Percentiles rank a stretch among this genome's conserved stretches.
phyloP scores from a whole-genome alignment of 495 filamentous ascomycete genomes.

The Aspergillus coremiiformis region DNA sequence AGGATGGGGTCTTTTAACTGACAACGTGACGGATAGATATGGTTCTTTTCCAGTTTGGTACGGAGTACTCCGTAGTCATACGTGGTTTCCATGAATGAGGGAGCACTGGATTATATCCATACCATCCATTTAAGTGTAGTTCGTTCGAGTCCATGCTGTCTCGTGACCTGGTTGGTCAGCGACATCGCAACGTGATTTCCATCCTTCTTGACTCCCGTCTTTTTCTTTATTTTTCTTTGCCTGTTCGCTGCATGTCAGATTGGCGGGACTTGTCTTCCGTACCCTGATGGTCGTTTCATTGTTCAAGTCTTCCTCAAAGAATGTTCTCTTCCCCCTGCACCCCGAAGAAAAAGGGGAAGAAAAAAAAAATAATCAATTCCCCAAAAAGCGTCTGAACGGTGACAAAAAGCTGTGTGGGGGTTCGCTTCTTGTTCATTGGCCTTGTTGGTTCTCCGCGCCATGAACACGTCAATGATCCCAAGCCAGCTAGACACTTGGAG shows the following conservation, averaged over 20 bases:
- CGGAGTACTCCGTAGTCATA: neutral
- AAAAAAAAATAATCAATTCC: neutral
- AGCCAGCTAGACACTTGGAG: conserved; percentile 3
- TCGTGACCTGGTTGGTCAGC: neutral
- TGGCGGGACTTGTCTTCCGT: neutral
- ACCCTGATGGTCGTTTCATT: neutral
- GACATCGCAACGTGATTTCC: neutral
- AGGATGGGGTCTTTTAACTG: neutral
- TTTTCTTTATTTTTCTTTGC: too few species aligned
- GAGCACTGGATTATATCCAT: too few species aligned
- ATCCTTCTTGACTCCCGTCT: neutral
- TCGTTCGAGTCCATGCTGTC: neutral
- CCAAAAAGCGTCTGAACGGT: too few species aligned
- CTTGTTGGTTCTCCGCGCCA: conserved; percentile 6
- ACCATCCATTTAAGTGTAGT: too few species aligned
- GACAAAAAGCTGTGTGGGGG: neutral
- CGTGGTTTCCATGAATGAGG: neutral
- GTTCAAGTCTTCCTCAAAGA: neutral
- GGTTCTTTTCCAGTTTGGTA: neutral
- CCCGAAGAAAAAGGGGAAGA: neutral
- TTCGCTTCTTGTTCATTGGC: conserved; percentile 17
- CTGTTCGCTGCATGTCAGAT: neutral
- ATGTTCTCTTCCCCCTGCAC: too few species aligned
- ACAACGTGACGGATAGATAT: neutral
- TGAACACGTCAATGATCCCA: conserved; percentile 21